phyloP scores from a whole-genome alignment of 768 basidiomycete species.

The Lentinula detonsa region DNA sequence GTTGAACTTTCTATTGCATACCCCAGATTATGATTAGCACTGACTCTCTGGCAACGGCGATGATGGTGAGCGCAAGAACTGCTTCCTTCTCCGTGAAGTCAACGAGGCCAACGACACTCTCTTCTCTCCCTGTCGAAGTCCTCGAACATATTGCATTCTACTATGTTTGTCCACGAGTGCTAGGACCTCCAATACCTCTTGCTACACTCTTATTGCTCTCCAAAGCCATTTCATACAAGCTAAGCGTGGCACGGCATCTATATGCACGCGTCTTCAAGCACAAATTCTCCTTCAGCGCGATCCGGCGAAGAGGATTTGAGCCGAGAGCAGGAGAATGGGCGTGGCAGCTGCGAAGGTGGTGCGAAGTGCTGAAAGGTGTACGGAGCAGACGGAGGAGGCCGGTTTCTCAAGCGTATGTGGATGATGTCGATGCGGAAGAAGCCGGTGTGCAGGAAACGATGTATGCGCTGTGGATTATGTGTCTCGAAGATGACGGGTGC shows the following conservation, averaged over 20 bases:
- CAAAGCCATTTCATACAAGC: conserved; percentile 27
- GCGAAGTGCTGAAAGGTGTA: conserved; percentile 32
- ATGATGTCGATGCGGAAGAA: conserved; percentile 22
- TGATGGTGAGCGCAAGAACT: not conserved
- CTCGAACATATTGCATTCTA: conserved; percentile 43
- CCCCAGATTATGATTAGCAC: not conserved
- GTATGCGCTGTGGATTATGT: conserved; percentile 46
- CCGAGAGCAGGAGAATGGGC: conserved; percentile 23
- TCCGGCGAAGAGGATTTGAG: conserved; percentile 43
- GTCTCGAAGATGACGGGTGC: conserved; percentile 63
- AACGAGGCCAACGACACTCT: conserved; percentile 12
- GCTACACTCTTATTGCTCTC: conserved; percentile 44
- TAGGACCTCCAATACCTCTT: conserved; percentile 42
- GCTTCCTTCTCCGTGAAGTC: not conserved
- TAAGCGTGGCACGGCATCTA: conserved; percentile 32
- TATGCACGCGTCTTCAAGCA: conserved; percentile 47
- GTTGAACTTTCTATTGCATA: not conserved
- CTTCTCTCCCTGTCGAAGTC: conserved; percentile 39
- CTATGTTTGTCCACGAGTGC: conserved; percentile 30
- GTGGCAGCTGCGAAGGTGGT: conserved; percentile 29
- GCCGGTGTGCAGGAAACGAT: conserved; percentile 25
- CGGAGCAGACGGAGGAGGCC: conserved; percentile 21
- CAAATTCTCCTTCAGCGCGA: conserved; percentile 52
- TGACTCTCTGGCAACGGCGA: not conserved
- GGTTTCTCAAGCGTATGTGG: conserved; percentile 17